phyloP scores from a whole-genome alignment of 2,329 filamentous ascomycete species.

The Fusarium sulawesiense region DNA sequence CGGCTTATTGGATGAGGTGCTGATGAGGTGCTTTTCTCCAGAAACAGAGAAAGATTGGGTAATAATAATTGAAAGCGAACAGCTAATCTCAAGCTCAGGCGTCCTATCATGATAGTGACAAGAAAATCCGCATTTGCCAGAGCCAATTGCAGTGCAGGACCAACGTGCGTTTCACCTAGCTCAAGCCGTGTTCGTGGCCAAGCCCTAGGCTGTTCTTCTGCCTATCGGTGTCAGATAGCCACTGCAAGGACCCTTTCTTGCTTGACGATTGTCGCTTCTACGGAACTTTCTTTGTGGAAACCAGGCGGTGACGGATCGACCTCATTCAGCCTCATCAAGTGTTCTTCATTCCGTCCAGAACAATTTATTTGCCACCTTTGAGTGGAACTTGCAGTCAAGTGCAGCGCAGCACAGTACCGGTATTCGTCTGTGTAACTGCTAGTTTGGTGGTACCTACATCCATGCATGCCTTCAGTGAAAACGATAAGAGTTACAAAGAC shows the following conservation, averaged over 20 bases:
- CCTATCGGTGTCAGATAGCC: slow-evolving; percentile 19
- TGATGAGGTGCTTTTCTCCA: not conserved
- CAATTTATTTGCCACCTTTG: slow-evolving; percentile 30
- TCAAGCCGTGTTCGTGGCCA: slow-evolving; percentile 16
- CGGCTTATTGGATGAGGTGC: slow-evolving; percentile 2
- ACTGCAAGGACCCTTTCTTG: slow-evolving; percentile 22
- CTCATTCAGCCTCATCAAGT: slow-evolving; percentile 32
- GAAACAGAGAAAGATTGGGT: not conserved
- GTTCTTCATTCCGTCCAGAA: slow-evolving; percentile 37
- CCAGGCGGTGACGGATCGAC: slow-evolving; percentile 21
- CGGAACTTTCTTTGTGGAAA: slow-evolving; percentile 32
- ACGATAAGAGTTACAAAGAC: not conserved
- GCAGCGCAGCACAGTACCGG: not conserved
- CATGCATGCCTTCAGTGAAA: not conserved
- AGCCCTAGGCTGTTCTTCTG: slow-evolving; percentile 24
- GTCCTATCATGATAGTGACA: slow-evolving; percentile 9
- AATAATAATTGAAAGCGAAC: not conserved
- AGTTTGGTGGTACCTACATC: slow-evolving; percentile 1
- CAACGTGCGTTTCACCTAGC: slow-evolving; percentile 28
- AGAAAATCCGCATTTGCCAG: slow-evolving; percentile 4
- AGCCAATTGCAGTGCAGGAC: slow-evolving; percentile 16
- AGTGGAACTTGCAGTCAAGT: not conserved
- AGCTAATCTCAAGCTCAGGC: not conserved
- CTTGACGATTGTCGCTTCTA: slow-evolving; percentile 19
- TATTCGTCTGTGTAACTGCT: not conserved